These are phyloP conservation scores for Nepenthes mirabilis DNA, from an alignment of 148 eudicot species.

Conservation along the genomic window DNA sequence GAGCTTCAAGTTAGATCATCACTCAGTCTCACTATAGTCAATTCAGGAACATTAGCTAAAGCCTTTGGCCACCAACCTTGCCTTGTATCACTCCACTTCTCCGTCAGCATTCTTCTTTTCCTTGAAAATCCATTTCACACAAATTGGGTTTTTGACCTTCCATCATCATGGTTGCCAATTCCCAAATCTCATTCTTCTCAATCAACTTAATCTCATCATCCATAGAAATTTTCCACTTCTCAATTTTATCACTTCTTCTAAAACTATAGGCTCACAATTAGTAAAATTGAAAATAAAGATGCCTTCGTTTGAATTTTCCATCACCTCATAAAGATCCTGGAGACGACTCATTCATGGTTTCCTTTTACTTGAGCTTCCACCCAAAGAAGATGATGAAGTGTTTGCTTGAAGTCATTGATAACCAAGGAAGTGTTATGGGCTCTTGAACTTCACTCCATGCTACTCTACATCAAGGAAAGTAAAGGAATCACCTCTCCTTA, in stretches of 20 bases:
- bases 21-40: background rate
- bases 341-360: background rate
- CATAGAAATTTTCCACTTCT: background rate
- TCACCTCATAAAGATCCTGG: background rate
- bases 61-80: background rate
- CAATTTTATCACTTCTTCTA: background rate
- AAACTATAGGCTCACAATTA: background rate
- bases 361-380: background rate
- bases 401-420: background rate
- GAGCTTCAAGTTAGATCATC: background rate
- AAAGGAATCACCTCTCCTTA: background rate
- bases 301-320: background rate
- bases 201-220: background rate
- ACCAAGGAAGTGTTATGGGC: background rate
- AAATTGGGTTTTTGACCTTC: too few species aligned
- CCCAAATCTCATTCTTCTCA: background rate
- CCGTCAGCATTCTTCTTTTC: background rate
- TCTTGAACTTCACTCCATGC: background rate
- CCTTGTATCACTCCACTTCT: background rate
- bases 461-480: background rate
- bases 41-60: background rate
- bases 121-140: background rate
- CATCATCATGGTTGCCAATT: background rate
- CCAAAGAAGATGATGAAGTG: background rate
- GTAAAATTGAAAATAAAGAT: background rate